These are phyloP conservation scores for Amborella trichopoda DNA, from an alignment of 164 flowering plant species.

Conservation along the genomic window DNA sequence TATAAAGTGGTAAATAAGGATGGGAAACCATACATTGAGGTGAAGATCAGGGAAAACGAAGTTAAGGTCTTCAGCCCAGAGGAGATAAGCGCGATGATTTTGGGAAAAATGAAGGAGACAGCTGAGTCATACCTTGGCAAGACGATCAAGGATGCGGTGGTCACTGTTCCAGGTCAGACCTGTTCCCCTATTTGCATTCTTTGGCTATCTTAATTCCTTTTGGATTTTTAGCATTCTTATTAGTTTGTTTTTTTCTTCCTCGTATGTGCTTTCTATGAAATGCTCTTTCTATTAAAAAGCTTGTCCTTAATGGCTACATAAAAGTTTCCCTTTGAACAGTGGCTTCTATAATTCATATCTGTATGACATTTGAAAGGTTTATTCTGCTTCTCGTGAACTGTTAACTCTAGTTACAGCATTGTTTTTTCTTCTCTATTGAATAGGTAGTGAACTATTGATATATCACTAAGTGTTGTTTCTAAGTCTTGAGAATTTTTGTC, in stretches of 20 bases:
- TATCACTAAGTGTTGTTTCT: too few relatives aligned
- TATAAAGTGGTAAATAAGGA: slow-evolving; percentile 38
- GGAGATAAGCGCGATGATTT: slow-evolving; percentile 47
- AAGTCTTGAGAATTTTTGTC: too few relatives aligned
- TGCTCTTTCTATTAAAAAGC: not conserved
- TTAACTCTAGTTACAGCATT: too few relatives aligned
- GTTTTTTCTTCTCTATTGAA: too few relatives aligned
- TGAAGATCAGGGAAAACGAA: slow-evolving; percentile 33
- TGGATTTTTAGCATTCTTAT: not conserved
- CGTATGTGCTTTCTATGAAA: not conserved
- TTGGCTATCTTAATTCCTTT: not conserved
- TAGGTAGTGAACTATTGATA: too few relatives aligned
- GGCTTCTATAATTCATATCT: too few relatives aligned
- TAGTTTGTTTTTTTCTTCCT: not conserved
- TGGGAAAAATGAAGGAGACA: slow-evolving; percentile 43
- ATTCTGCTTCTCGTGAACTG: too few relatives aligned
- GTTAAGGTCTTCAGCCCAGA: slow-evolving; percentile 46
- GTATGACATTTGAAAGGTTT: too few relatives aligned
- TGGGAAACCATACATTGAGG: slow-evolving; percentile 47
- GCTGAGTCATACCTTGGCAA: slow-evolving; percentile 36
- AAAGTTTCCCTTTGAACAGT: too few relatives aligned
- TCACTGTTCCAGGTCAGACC: slow-evolving; percentile 46
- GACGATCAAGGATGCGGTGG: slow-evolving; percentile 33
- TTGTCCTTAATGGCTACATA: not conserved
- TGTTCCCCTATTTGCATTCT: too few relatives aligned